Evolutionary conservation across 805 yeast genomes (phyloP), one percentile per base, ranked within the genome.

Genomic region (Yamadazyma akitaensis): DNA sequence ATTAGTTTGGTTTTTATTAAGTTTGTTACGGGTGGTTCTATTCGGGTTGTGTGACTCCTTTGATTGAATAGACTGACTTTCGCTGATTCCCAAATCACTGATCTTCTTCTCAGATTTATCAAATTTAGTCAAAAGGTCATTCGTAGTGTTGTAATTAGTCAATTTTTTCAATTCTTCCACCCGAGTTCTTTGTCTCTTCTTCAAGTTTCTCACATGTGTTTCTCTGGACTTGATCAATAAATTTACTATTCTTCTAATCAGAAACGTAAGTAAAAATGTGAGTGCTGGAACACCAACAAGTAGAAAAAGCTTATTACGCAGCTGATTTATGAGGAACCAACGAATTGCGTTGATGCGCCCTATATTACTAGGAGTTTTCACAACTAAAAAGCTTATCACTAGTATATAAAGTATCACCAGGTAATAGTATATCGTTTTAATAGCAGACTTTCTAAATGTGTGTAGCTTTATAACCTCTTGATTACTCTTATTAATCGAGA

Each of bases 101-200:
- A 25, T n/a, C 14, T 32, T 36, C 17, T 44, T 45, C 17, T 45
- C 30, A 18, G 51, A 51, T 11, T 13, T 28, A 26, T 58, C 72
- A 42, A 62, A 90, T 56, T 90, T 74, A 43, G 76, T 78, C 37
- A 91, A 67, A 39, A 91, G 72, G n/a, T 85, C 81, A 62, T 81
- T 82, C 0, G 96, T 87, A 12, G 83, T 75, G 56, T 85, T 78
- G 62, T 81, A 92, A 53, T 87, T 85, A 13, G 96, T 86, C 57
- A 80, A 74, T 47, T 76, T 71, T 63, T 87, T 87, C 63, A 86
- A 69, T 50, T 82, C 86, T 18, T 83, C 85, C 41, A 86, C 73
- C 59, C 82, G 81, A 21, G 64, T 63, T 46, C 69, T 67, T 49
- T 83, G 88, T 40, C 70, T 62, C 19, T 68, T 69, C 46, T 67